Base-by-base conservation (phyloP, 768 basidiomycete genomes). In the Tylopilus sp. region DNA sequence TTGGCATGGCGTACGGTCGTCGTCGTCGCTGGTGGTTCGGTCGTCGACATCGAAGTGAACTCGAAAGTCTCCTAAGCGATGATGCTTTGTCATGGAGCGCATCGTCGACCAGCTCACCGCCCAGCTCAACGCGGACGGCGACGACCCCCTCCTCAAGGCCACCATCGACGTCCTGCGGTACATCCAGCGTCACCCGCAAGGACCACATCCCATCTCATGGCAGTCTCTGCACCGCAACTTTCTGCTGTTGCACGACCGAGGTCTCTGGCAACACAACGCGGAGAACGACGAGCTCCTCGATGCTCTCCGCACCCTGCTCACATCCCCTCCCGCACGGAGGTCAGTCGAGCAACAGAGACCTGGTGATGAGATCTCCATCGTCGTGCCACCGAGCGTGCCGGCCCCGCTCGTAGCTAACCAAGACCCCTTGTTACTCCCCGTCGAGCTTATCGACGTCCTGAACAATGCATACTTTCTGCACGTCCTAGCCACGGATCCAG, bases 381-480 rank as follows among this genome's bases (percentile, higher is more conserved):
- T 58, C 46, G 1, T 52, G 22, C 56, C 64, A 5, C 53, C 65
- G 41, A 30, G 8, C 12, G 10, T 55, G 22, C 40, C 38, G 10
- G 54, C 65, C 11, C 61, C 42, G 13, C 53, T 71, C n/a, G 47
- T 68, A 29, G 50, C 64, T 50, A 58, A 55, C 38, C 50, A 50
- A 41, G 65, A 59, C 34, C 59, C 49, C 38, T 62, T 61, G 9
- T 42, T 67, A 13, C 75, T 86, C 1, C 84, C 86, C 3, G 36
- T 70, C 10, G 85, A 87, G 52, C 76, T 88, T 21, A 60, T 83
- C 13, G 73, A 83, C 30, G 57, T 74, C 33, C 69, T 87, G 44
- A 79, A 87, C 56, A 76, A 85, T 53, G 74, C 79, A 0, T 84
- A 83, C 63, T 84, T 86, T 57, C 76, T 89, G 10, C 85, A 87